A percentile compares a stretch with the other conserved stretches of the same genome.
Evolutionary conservation across 2,329 filamentous ascomycete genomes (phyloP).

Genomic region (Claviceps pazoutovae): DNA sequence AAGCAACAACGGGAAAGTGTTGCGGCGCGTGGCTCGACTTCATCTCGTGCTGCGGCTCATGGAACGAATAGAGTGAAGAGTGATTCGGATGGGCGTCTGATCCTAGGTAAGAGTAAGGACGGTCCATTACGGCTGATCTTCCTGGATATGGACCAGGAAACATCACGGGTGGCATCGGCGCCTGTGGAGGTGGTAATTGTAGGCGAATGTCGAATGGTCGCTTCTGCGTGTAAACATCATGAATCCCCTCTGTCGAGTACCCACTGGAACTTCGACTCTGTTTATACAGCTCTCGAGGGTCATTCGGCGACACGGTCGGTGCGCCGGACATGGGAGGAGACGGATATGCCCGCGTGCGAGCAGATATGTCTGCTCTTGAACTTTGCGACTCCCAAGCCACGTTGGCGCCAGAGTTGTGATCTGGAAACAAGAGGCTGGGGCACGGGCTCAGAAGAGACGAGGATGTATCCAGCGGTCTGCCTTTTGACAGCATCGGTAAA

Average conservation of each 20-base stretch:
- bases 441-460: slow-evolving; percentile 40
- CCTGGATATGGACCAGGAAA: slow-evolving; percentile 11
- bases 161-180: slow-evolving; percentile 11
- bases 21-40: slow-evolving; percentile 5
- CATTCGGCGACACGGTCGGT: slow-evolving; percentile 45
- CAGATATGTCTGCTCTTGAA: slow-evolving; percentile 31
- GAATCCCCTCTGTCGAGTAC: slow-evolving; percentile 27
- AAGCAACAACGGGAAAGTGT: slow-evolving; percentile 10
- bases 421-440: slow-evolving; percentile 41
- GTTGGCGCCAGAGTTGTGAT: slow-evolving; percentile 32
- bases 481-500: slow-evolving; percentile 41
- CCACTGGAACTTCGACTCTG: slow-evolving; percentile 31
- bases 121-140: slow-evolving; percentile 10
- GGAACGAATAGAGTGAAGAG: slow-evolving; percentile 14
- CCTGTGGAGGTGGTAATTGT: slow-evolving; percentile 12
- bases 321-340: slow-evolving; percentile 65
- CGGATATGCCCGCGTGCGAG: slow-evolving; percentile 48
- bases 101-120: slow-evolving; percentile 14
- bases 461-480: slow-evolving; percentile 27
- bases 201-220: slow-evolving; percentile 12
- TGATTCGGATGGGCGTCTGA: slow-evolving; percentile 11
- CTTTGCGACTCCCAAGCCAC: slow-evolving; percentile 4
- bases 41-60: slow-evolving; percentile 6
- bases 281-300: slow-evolving; percentile 42
- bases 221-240: slow-evolving; percentile 33